Evolutionary conservation across 1,284 basidiomycete genomes (phyloP).

Genomic region (Mycena citricolor): DNA sequence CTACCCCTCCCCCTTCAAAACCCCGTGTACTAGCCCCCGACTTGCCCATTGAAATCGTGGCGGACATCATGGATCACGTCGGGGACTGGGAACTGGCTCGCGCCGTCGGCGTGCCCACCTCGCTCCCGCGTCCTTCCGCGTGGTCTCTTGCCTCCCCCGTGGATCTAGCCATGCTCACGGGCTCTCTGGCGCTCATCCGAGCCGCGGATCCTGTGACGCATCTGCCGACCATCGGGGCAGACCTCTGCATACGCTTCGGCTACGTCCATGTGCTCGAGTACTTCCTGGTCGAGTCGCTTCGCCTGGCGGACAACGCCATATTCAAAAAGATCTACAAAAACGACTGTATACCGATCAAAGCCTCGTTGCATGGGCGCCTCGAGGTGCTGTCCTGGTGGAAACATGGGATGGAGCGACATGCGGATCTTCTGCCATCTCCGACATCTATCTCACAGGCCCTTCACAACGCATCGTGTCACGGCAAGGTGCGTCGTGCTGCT

Average conservation of each 20-base stretch:
- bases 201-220: constrained; percentile 52
- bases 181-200: constrained; percentile 57
- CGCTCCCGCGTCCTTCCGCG: constrained; percentile 59
- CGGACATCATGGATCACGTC: constrained; percentile 72
- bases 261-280: constrained; percentile 75
- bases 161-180: constrained; percentile 69
- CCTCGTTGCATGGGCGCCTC: constrained; percentile 70
- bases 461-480: constrained; percentile 70
- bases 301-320: constrained; percentile 32
- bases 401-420: constrained; percentile 56
- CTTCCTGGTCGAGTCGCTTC: constrained; percentile 60
- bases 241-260: constrained; percentile 66
- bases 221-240: constrained; percentile 67
- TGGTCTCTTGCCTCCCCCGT: constrained; percentile 69
- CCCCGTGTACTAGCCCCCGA: constrained; percentile 38
- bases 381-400: constrained; percentile 82
- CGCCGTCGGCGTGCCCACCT: constrained; percentile 71
- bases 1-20: constrained; percentile 26
- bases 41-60: constrained; percentile 73
- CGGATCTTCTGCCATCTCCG: constrained; percentile 51
- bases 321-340: constrained; percentile 61
- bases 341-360: constrained; percentile 70
- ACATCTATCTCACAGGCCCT: constrained; percentile 60
- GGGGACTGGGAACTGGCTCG: constrained; percentile 81
- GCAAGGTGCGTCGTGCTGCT: constrained; percentile 49